Percentiles rank a stretch among this genome's conserved stretches.
Evolutionary conservation across 176 grass and related monocot species (phyloP).

Genomic region (Avena eriantha): DNA sequence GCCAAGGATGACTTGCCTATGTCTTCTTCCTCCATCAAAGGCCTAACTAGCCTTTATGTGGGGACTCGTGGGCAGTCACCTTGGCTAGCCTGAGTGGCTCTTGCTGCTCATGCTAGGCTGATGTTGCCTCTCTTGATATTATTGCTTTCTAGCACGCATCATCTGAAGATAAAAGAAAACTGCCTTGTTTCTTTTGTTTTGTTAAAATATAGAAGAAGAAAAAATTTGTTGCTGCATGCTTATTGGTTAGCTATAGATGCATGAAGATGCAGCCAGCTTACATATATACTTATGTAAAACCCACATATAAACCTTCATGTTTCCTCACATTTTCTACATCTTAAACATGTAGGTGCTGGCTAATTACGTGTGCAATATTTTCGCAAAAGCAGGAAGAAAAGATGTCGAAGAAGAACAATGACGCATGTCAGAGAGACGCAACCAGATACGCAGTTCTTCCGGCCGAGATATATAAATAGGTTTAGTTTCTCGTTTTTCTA

Average conservation of each 20-base stretch:
- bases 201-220: too few relatives aligned
- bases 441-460: neutral
- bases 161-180: neutral
- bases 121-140: conserved; percentile 28
- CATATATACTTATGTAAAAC: too few relatives aligned
- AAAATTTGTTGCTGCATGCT: too few relatives aligned
- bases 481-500: neutral
- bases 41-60: conserved; percentile 1
- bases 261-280: too few relatives aligned
- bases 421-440: neutral
- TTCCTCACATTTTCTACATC: neutral
- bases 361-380: neutral
- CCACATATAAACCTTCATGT: neutral
- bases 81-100: conserved; percentile 50
- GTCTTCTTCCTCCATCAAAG: neutral
- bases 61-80: conserved; percentile 45
- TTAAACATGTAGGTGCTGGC: neutral
- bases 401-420: neutral
- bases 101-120: conserved; percentile 42
- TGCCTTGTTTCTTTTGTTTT: neutral
- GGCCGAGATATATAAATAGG: neutral
- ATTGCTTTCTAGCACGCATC: neutral
- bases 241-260: too few relatives aligned
- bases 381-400: neutral
- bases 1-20: conserved; percentile 60